These are phyloP conservation scores for Phaeosphaeriaceae sp. DNA, from an alignment of 2,329 filamentous ascomycete species.

Conservation along the genomic window DNA sequence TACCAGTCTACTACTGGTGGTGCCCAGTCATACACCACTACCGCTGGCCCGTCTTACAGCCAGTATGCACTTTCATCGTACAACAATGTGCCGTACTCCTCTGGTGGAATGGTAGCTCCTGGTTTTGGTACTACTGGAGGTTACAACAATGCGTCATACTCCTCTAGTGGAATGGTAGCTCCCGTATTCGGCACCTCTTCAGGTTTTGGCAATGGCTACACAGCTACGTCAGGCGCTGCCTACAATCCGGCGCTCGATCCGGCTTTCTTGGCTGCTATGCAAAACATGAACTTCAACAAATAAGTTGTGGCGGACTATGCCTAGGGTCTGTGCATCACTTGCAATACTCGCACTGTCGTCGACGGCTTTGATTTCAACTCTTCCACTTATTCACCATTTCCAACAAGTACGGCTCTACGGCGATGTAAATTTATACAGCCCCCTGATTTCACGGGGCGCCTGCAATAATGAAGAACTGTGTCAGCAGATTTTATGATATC, in stretches of 20 bases:
- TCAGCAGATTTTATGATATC: neutral
- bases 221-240: conserved; percentile 14
- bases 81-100: conserved; percentile 10
- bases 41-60: conserved; percentile 21
- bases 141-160: conserved; percentile 7
- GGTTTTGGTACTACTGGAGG: neutral
- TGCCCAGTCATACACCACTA: conserved; percentile 19
- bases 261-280: conserved; percentile 24
- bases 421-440: too few relatives aligned
- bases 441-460: neutral
- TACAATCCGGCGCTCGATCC: conserved; percentile 22
- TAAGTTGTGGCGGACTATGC: conserved; percentile 6
- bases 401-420: too few relatives aligned
- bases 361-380: neutral
- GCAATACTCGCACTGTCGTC: neutral
- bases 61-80: conserved; percentile 17
- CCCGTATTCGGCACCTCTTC: conserved; percentile 5
- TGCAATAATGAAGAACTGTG: neutral
- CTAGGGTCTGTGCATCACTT: neutral
- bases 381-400: neutral
- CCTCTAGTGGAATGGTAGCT: neutral
- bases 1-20: conserved; percentile 20
- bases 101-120: conserved; percentile 1
- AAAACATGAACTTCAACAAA: conserved; percentile 35
- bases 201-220: conserved; percentile 10